Base-by-base conservation (phyloP, 768 basidiomycete species). In the Mycena epipterygia region DNA sequence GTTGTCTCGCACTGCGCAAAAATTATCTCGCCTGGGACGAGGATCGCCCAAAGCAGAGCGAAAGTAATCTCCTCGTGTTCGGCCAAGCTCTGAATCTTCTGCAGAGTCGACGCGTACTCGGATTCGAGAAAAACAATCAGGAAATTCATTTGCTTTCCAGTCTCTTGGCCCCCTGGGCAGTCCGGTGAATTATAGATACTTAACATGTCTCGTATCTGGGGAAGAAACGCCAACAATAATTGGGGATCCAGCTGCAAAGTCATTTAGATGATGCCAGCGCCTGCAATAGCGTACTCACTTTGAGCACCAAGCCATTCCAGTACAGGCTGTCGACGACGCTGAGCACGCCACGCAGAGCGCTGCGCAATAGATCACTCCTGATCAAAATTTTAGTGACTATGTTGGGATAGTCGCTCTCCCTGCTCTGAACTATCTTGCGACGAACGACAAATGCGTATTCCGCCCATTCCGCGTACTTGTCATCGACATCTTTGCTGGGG, bases 381-480 rank as follows among this genome's bases (percentile, higher is more conserved):
- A 56, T 37, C 33, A 56, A 39, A 21, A 56, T n/a, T 23, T 21
- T 37, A 6, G 33, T 35, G 5, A 33, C n/a, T n/a, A 56, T 56
- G 32, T 5, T 37, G 8, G 55, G 55, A 23, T 16, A 35, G 8
- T 56, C 37, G 19, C 12, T 23, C 9, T 13, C 21, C 19, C 55
- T 21, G 14, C 7, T 39, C 32, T 56, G 55, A 23, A 21, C 21
- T n/a, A 56, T 37, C 19, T 56, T 56, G 8, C 25, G 56, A 27
- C 56, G 37, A 25, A 57, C 32, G 19, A 56, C 25, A 27, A 56
- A 56, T 37, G 55, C 55, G 25, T 56, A 56, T 56, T 39, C 37
- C 4, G 35, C 35, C 56, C 56, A 57, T 14, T 57, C 56, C 3
- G 35, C 56, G 27, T 57, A 57, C 37, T 57, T 41, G 56, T 57